A percentile compares a stretch with the other conserved stretches of the same genome.
phyloP scores from a whole-genome alignment of 2,329 filamentous ascomycete species.

The Cyphellophora attinorum region DNA sequence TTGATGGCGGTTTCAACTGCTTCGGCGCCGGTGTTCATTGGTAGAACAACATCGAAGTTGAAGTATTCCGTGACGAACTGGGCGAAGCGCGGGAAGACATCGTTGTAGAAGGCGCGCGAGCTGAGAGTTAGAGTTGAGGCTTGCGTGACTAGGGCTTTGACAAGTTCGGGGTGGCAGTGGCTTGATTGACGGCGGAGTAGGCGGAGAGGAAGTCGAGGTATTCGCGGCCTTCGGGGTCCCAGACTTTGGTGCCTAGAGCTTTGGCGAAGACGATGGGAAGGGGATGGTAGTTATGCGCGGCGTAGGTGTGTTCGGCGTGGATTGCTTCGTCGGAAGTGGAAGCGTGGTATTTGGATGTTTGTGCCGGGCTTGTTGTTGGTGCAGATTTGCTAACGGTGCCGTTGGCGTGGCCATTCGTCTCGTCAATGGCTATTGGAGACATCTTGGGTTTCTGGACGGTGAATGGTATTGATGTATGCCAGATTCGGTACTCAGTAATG shows the following conservation, averaged over 20 bases:
- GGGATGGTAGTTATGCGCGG: slow-evolving; percentile 98
- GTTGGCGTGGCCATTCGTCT: slow-evolving; percentile 8
- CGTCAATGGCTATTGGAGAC: slow-evolving; percentile 12
- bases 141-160: slow-evolving; percentile 83
- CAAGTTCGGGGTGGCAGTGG: slow-evolving; percentile 91
- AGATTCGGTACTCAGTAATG: too few relatives aligned
- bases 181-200: slow-evolving; percentile 96
- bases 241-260: slow-evolving; percentile 78
- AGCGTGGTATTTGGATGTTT: slow-evolving; percentile 52
- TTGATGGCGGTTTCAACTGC: slow-evolving; percentile 94
- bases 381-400: slow-evolving; percentile 27
- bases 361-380: slow-evolving; percentile 19
- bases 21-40: slow-evolving; percentile 97
- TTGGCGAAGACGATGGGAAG: slow-evolving; percentile 86
- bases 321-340: slow-evolving; percentile 73
- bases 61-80: slow-evolving; percentile 84
- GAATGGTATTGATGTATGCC: too few relatives aligned
- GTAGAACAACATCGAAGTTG: slow-evolving; percentile 94
- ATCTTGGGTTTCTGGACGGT: slow-evolving; percentile 6
- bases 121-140: slow-evolving; percentile 82
- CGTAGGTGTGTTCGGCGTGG: slow-evolving; percentile 67
- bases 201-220: slow-evolving; percentile 98
- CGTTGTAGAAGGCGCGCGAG: slow-evolving; percentile 94
- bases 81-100: slow-evolving; percentile 93
- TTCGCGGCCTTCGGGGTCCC: slow-evolving; percentile 91